Evolutionary conservation across 2,329 filamentous ascomycete species (phyloP).

Genomic region (Ophiostoma montium): DNA sequence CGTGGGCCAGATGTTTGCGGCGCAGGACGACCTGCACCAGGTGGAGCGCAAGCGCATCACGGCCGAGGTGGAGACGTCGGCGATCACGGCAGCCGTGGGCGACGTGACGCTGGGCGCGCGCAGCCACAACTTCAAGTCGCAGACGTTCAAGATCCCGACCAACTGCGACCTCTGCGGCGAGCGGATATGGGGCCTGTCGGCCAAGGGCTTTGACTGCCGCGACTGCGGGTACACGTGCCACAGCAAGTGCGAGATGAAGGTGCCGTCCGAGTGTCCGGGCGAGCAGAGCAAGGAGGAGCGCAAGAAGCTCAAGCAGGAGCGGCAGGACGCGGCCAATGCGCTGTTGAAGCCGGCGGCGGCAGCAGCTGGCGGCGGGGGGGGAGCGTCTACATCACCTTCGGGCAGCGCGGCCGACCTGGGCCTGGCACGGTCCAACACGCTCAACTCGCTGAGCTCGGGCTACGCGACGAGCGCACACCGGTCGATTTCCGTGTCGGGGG

Average conservation of each 20-base stretch:
- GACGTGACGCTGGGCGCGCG: constrained; percentile 85
- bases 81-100: constrained; percentile 80
- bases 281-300: constrained; percentile 89
- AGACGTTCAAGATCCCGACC: constrained; percentile 97
- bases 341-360: constrained; percentile 33
- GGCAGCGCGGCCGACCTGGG: constrained; percentile 44
- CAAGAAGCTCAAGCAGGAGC: constrained; percentile 80
- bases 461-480: constrained; percentile 68
- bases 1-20: constrained; percentile 65
- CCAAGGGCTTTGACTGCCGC: constrained; percentile 90
- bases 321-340: constrained; percentile 64
- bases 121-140: constrained; percentile 96
- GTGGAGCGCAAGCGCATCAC: constrained; percentile 72
- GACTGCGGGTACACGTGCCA: constrained; percentile 98
- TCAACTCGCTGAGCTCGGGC: constrained; percentile 79
- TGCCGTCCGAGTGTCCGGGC: constrained; percentile 87
- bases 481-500: constrained; percentile 48
- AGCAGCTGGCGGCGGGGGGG: not conserved
- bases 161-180: constrained; percentile 97
- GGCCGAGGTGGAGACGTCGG: constrained; percentile 84
- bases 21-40: constrained; percentile 76
- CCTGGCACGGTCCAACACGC: constrained; percentile 69
- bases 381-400: constrained; percentile 5
- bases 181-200: constrained; percentile 90
- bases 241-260: constrained; percentile 98